Conservation (phyloP, 495 filamentous ascomycete genomes). For the Podospora fimiseda region DNA sequence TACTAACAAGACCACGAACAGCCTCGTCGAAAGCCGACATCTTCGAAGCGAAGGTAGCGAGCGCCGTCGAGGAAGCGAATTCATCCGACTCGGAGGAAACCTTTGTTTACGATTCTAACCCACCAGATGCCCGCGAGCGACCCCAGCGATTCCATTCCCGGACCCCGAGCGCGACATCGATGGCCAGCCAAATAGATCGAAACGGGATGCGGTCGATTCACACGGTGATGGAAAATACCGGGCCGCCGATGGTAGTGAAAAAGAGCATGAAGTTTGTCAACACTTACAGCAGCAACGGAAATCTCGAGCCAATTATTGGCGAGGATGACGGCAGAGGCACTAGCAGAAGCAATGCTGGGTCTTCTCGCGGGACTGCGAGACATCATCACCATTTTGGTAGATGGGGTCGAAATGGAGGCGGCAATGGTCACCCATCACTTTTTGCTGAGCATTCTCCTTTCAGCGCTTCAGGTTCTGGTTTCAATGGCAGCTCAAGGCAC, state of each 20-base stretch:
- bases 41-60: conserved; percentile 94
- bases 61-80: conserved; percentile 83
- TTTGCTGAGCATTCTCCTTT: conserved; percentile 75
- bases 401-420: conserved; percentile 54
- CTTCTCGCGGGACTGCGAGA: conserved; percentile 56
- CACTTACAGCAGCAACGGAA: conserved; percentile 57
- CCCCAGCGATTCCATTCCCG: conserved; percentile 83
- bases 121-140: conserved; percentile 73
- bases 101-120: conserved; percentile 98
- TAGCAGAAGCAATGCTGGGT: conserved; percentile 52
- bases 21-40: conserved; percentile 96
- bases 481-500: conserved; percentile 42
- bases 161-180: conserved; percentile 90
- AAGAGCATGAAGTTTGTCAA: conserved; percentile 99
- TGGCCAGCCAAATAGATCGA: conserved; percentile 73
- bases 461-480: conserved; percentile 30
- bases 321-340: conserved; percentile 60
- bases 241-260: conserved; percentile 68
- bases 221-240: conserved; percentile 53
- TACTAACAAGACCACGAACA: conserved; percentile 49
- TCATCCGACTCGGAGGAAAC: conserved; percentile 95
- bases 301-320: conserved; percentile 48
- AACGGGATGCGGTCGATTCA: conserved; percentile 55
- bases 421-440: conserved; percentile 62
- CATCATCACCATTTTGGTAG: conserved; percentile 70